Evolutionary conservation across 371 early-diverging fungal genomes (phyloP), one percentile per base, ranked within the genome.

Genomic region (Mucor lusitanicus): DNA sequence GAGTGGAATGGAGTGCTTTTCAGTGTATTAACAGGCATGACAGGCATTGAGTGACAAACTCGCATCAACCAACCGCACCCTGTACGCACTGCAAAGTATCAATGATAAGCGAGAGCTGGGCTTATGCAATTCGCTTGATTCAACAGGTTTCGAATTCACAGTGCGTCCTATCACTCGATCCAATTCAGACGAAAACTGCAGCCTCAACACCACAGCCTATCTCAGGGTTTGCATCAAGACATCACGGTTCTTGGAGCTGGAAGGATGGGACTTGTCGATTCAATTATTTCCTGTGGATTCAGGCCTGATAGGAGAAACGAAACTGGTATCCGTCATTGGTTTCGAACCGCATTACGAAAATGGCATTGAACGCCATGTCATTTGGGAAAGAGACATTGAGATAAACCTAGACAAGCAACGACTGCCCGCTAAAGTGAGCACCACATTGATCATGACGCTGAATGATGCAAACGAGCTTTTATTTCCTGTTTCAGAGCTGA

Each of bases 101-200:
- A n/a, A 65, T 19, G 13, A 58, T 12, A 65, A 55, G 35, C 30
- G 73, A 46, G 37, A 59, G n/a, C 19, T 44, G 27, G 65, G 68
- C 3, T 6, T 62, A 3, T 40, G 59, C 17, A 61, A 73, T 44
- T 65, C 66, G 4, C 46, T 73, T 19, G 63, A 68, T 35, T 19
- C 62, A 6, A 73, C 65, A 27, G 73, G 73, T 2, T 73, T 73
- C 56, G 73, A 73, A n/a, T 63, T 65, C 1, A 37, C 69, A 1
- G 21, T 69, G 3, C 46, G 59, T 12, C 69, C 73, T 19, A 46
- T 73, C n/a, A 46, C 63, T 11, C 53, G 40, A 17, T 28, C 58
- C 6, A 37, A 44, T 5, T 68, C 73, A 0, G 6, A 33, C 3
- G 66, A 65, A 25, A 63, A 65, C 13, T 37, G 21, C 9, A 50